Evolutionary conservation across 768 basidiomycete species (phyloP).

Genomic region (Calocera viscosa): DNA sequence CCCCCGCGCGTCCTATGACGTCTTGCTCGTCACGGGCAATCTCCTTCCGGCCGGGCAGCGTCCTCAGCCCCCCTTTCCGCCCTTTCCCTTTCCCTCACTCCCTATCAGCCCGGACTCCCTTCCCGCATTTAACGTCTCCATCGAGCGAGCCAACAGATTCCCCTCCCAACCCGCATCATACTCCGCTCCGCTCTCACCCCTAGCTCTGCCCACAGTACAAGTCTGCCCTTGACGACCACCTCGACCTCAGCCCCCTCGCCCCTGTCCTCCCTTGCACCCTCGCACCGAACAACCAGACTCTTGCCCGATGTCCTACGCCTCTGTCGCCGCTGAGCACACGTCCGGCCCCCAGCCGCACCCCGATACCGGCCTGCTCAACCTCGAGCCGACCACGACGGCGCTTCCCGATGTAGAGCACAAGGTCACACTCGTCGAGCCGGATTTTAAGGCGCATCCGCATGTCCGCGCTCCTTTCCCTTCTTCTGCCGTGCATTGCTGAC

Average conservation of each 20-base stretch:
- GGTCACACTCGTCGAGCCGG: slow-evolving; percentile 42
- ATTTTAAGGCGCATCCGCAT: slow-evolving; percentile 37
- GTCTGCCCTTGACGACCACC: not conserved
- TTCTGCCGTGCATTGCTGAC: not conserved
- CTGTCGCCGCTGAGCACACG: slow-evolving; percentile 45
- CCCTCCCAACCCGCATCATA: no score
- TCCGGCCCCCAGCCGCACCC: slow-evolving; percentile 41
- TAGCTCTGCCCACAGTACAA: not conserved
- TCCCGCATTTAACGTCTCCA: not conserved
- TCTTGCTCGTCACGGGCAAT: not conserved
- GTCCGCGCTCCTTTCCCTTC: slow-evolving; percentile 24
- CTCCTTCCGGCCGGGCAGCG: not conserved
- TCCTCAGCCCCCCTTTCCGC: not conserved
- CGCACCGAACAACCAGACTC: not conserved
- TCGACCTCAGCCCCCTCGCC: not conserved
- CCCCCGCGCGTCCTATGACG: not conserved
- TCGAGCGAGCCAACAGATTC: not conserved
- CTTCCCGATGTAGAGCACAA: slow-evolving; percentile 34
- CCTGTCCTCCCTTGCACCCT: not conserved
- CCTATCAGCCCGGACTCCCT: not conserved
- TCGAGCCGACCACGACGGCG: slow-evolving; percentile 29
- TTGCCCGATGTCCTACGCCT: slow-evolving; percentile 73
- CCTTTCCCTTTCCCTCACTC: not conserved
- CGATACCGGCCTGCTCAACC: slow-evolving; percentile 51
- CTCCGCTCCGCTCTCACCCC: not conserved